phyloP scores from a whole-genome alignment of 2,329 filamentous ascomycete species.

The Clonostachys rhizophaga region DNA sequence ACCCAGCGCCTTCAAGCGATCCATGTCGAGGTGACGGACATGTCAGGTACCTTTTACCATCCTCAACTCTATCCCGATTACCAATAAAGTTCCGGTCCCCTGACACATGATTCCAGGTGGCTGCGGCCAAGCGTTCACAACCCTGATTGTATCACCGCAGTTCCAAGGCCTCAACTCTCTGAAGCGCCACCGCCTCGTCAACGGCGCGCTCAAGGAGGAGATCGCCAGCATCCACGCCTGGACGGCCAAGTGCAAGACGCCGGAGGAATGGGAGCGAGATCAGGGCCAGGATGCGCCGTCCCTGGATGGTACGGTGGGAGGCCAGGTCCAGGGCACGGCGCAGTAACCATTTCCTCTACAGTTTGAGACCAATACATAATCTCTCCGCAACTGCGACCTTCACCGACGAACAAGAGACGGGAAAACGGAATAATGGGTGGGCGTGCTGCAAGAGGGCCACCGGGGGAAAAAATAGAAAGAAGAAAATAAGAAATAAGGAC shows the following conservation, averaged over 20 bases:
- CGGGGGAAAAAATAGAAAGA: too few relatives aligned
- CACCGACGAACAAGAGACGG: too few relatives aligned
- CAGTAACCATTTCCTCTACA: slow-evolving; percentile 2
- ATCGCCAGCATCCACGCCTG: slow-evolving; percentile 91
- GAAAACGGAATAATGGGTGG: too few relatives aligned
- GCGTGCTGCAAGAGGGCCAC: too few relatives aligned
- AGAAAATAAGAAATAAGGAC: too few relatives aligned
- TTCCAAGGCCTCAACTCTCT: slow-evolving; percentile 72
- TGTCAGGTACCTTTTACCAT: slow-evolving; percentile 65
- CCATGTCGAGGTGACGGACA: slow-evolving; percentile 84
- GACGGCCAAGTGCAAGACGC: slow-evolving; percentile 91
- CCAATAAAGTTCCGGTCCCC: neutral
- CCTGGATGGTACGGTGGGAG: slow-evolving; percentile 35
- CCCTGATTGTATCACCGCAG: slow-evolving; percentile 57
- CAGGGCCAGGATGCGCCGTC: slow-evolving; percentile 29
- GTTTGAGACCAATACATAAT: too few relatives aligned
- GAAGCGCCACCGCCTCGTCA: slow-evolving; percentile 82
- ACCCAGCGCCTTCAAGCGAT: slow-evolving; percentile 65
- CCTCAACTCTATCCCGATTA: slow-evolving; percentile 4
- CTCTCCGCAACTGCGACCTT: too few relatives aligned
- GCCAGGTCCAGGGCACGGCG: slow-evolving; percentile 29
- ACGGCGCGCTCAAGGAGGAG: slow-evolving; percentile 76
- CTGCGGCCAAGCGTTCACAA: slow-evolving; percentile 57
- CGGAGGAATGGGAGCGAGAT: slow-evolving; percentile 79
- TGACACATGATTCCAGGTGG: slow-evolving; percentile 35